These are phyloP conservation scores for Spiromastix sp. DNA, from an alignment of 2,329 filamentous ascomycete genomes.

Conservation along the genomic window DNA sequence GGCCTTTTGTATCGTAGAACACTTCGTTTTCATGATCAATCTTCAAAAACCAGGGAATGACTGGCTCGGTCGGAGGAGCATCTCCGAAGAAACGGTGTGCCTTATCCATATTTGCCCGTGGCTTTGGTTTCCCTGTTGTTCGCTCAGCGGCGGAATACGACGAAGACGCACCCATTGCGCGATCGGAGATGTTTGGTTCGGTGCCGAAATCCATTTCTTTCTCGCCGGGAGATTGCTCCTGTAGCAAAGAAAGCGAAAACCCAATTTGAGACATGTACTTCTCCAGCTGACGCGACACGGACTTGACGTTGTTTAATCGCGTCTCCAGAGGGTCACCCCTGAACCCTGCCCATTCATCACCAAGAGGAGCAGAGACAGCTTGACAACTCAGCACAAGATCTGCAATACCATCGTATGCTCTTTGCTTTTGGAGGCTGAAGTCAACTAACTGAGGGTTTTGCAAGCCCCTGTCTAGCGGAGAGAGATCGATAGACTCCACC, in stretches of 20 bases:
- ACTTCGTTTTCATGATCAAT: conserved; percentile 85
- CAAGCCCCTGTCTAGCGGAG: conserved; percentile 63
- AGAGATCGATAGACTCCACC: conserved; percentile 85
- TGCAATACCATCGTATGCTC: conserved; percentile 83
- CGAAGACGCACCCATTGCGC: conserved; percentile 36
- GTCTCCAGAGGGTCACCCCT: conserved; percentile 82
- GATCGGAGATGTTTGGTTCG: conserved; percentile 29
- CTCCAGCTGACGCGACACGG: conserved; percentile 70
- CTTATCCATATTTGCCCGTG: conserved; percentile 36
- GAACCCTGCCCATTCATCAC: conserved; percentile 93
- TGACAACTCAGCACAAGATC: conserved; percentile 84
- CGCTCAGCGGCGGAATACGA: conserved; percentile 30
- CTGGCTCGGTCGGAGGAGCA: conserved; percentile 23
- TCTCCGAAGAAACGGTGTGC: conserved; percentile 37
- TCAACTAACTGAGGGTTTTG: conserved; percentile 79
- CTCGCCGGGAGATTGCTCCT: conserved; percentile 60
- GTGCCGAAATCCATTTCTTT: conserved; percentile 32
- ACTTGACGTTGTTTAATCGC: conserved; percentile 67
- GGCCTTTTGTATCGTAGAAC: conserved; percentile 75
- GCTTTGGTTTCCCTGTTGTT: conserved; percentile 23
- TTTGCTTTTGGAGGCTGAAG: conserved; percentile 84
- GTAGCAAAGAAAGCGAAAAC: conserved; percentile 76
- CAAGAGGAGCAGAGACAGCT: conserved; percentile 78
- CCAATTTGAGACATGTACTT: conserved; percentile 78
- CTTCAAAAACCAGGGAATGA: conserved; percentile 64